phyloP scores from a whole-genome alignment of 257 asterid species.

The Solanum pinnatisectum region DNA sequence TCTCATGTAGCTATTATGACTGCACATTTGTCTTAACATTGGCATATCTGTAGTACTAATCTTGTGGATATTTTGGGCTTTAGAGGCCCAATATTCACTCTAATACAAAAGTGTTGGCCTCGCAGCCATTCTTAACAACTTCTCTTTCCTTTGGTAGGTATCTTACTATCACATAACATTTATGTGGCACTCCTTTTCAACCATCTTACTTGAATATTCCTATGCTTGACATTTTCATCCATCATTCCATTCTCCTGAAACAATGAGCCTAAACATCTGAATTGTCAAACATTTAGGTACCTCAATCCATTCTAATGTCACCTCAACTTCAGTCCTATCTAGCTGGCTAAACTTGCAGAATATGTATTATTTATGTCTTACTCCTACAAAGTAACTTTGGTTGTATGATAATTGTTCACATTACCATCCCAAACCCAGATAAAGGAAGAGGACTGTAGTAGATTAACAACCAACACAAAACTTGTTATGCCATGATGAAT shows the following conservation, averaged over 20 bases:
- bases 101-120: not conserved
- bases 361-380: not conserved
- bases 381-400: not conserved
- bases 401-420: not conserved
- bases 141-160: not conserved
- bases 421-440: not conserved
- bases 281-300: not conserved
- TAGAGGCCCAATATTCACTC: not conserved
- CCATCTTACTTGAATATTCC: not conserved
- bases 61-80: not conserved
- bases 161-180: not conserved
- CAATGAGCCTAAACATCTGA: not conserved
- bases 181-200: not conserved
- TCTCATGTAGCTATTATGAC: not conserved
- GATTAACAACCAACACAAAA: not conserved
- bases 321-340: not conserved
- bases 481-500: not conserved
- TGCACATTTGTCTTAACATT: not conserved
- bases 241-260: not conserved
- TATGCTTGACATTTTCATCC: not conserved
- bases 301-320: not conserved
- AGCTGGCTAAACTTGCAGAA: not conserved
- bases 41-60: not conserved
- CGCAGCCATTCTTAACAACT: not conserved
- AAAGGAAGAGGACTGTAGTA: not conserved